These are phyloP conservation scores for Oligophagozyma castellii DNA, from an alignment of 1,139 yeast species.

Conservation along the genomic window DNA sequence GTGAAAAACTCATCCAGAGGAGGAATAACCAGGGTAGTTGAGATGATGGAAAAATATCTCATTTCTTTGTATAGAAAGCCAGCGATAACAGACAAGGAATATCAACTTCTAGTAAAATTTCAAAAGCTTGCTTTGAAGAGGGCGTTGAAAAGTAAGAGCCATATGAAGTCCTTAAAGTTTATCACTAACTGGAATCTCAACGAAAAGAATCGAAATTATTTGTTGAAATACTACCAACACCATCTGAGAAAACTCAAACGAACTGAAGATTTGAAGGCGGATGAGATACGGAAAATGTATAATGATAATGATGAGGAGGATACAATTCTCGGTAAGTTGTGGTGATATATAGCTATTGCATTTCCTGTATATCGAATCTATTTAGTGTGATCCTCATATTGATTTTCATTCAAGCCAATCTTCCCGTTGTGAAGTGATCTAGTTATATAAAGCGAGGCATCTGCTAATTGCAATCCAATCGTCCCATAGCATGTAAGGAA, in stretches of 20 bases:
- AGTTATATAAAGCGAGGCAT: neutral
- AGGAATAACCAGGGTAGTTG: too few species aligned
- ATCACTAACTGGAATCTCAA: constrained; percentile 14
- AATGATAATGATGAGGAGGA: constrained; percentile 29
- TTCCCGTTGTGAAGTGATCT: neutral
- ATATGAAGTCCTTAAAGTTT: constrained; percentile 8
- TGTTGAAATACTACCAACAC: constrained; percentile 7
- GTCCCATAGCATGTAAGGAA: neutral
- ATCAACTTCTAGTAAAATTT: constrained; percentile 8
- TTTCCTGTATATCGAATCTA: constrained; percentile 1
- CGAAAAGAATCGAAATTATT: constrained; percentile 5
- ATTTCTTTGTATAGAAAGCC: neutral
- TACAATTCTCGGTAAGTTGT: constrained; percentile 23
- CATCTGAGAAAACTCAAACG: constrained; percentile 3
- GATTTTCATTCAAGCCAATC: neutral
- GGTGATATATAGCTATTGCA: constrained; percentile 9
- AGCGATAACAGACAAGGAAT: constrained; percentile 3
- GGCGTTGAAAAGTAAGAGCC: constrained; percentile 7
- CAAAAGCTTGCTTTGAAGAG: constrained; percentile 12
- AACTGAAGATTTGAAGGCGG: constrained; percentile 8
- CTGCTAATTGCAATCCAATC: neutral
- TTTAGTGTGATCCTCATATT: constrained; percentile 2
- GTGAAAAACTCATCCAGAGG: too few species aligned
- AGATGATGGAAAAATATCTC: too few species aligned
- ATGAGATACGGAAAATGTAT: constrained; percentile 13